Base-by-base conservation (phyloP, 495 filamentous ascomycete genomes). In the Pyronema domesticum region DNA sequence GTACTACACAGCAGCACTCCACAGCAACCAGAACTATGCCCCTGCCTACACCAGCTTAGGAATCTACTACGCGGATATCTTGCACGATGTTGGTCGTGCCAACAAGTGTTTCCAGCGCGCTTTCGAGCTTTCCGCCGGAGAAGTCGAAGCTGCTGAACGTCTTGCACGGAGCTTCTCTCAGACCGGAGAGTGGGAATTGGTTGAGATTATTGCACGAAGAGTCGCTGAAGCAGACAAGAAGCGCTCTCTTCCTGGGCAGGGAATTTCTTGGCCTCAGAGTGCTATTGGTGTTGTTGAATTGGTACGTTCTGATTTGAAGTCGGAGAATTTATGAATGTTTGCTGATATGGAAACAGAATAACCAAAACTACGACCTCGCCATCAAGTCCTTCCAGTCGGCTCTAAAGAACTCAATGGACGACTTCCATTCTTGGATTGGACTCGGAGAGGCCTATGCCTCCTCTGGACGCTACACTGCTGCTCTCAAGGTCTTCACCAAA, bases 371-470 rank as follows among this genome's bases (percentile, higher is more conserved):
- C 61, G 58, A 74, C 53, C 82, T 86, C 64, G 87, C 86, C 30
- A 85, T 94, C 49, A 79, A 86, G 15, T 93, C 88, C 0, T 99
- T 95, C 65, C 86, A 95, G 62, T 77, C 83, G 7, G 88, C 91
- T n/a, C 72, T 96, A 13, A 72, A 89, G 46, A 82, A 89, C 39
- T 75, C 81, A 5, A 86, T 89, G 3, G 70, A 76, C 39, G 86
- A 95, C 60, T 96, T 95, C 59, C 80, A 96, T 67, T 89, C 84
- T 9, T 99, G 89, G 83, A 82, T 99, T 14, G 93, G 91, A 9
- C 75, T 99, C 8, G 91, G 89, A 11, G 91, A 98, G 69, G 87
- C 85, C 61, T 96, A 99, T 62, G 84, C 94, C 63, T 87, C 89
- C 56, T 94, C 88, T 9, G 91, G 91, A 7, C 73, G 88, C 55